These are phyloP conservation scores for Vitis hybrid DNA, from an alignment of 177 flowering plant species.

Conservation along the genomic window DNA sequence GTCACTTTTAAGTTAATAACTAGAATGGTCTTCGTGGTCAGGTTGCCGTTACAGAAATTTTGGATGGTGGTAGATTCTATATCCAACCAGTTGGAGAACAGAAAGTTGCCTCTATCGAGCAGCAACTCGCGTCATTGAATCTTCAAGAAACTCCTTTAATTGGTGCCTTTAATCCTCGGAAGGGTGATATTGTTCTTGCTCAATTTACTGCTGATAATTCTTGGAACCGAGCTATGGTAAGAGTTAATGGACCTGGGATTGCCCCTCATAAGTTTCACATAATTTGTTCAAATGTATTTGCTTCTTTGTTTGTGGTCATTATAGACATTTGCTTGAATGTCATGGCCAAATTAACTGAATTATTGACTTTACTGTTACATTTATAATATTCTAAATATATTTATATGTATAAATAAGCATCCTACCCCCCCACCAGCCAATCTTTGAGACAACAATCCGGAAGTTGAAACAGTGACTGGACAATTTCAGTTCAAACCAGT, in stretches of 20 bases:
- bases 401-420: too few relatives aligned
- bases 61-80: slow-evolving; percentile 89
- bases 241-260: slow-evolving; percentile 6
- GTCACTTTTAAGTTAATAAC: not conserved
- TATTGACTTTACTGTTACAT: too few relatives aligned
- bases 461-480: too few relatives aligned
- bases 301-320: too few relatives aligned
- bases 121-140: slow-evolving; percentile 70
- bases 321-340: too few relatives aligned
- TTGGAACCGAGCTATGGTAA: slow-evolving; percentile 95
- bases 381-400: too few relatives aligned
- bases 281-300: too few relatives aligned
- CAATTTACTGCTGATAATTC: slow-evolving; percentile 82
- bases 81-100: slow-evolving; percentile 80
- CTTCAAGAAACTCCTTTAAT: slow-evolving; percentile 72
- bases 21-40: slow-evolving; percentile 24
- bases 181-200: slow-evolving; percentile 89
- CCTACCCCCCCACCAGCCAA: too few relatives aligned
- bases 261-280: too few relatives aligned
- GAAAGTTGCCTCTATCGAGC: slow-evolving; percentile 66
- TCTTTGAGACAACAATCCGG: too few relatives aligned
- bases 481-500: too few relatives aligned
- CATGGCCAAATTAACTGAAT: too few relatives aligned
- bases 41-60: slow-evolving; percentile 85
- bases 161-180: slow-evolving; percentile 88